phyloP scores from a whole-genome alignment of 225 moss, liverwort and hornwort genomes.

The Physcomitrium patens region DNA sequence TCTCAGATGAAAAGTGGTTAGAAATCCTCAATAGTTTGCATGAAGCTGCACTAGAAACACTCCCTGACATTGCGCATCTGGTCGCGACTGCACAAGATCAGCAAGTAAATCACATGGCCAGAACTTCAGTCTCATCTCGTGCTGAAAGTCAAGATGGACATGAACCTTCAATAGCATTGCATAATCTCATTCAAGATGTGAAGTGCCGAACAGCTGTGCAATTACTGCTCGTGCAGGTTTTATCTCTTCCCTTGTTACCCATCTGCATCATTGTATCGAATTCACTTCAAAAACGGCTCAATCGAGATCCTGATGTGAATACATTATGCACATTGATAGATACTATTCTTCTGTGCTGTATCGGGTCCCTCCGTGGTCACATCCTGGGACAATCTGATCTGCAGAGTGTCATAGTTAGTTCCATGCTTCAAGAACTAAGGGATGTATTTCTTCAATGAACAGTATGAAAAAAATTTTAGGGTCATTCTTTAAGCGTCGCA shows the following conservation, averaged over 20 bases:
- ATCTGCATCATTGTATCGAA: not conserved
- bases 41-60: constrained; percentile 82
- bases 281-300: not conserved
- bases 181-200: constrained; percentile 79
- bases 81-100: constrained; percentile 72
- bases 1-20: constrained; percentile 91
- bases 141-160: constrained; percentile 73
- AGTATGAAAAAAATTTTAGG: not conserved
- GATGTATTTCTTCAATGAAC: constrained; percentile 17
- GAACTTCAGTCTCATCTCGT: constrained; percentile 51
- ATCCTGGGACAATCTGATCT: too few relatives aligned
- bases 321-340: not conserved
- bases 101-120: constrained; percentile 40
- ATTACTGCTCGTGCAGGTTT: constrained; percentile 92
- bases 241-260: constrained; percentile 8
- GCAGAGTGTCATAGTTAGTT: not conserved
- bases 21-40: constrained; percentile 80
- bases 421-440: not conserved
- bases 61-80: constrained; percentile 87
- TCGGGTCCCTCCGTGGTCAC: not conserved
- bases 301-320: not conserved
- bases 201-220: constrained; percentile 97
- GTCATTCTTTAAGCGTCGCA: not conserved
- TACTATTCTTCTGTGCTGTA: not conserved
- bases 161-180: constrained; percentile 67